phyloP scores from a whole-genome alignment of 2,329 filamentous ascomycete species.

The Fusarium piperis region DNA sequence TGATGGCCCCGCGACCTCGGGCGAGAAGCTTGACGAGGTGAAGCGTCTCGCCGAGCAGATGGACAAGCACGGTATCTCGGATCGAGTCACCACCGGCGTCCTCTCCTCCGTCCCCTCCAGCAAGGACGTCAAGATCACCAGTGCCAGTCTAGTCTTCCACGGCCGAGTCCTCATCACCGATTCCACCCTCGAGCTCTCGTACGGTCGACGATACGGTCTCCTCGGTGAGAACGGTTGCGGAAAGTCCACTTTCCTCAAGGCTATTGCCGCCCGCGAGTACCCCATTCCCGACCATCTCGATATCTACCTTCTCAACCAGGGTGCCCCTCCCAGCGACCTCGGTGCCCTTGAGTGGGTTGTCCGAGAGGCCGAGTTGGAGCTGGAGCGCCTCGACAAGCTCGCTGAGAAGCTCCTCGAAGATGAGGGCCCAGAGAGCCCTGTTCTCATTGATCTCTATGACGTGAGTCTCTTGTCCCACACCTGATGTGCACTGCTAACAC shows the following conservation, averaged over 20 bases:
- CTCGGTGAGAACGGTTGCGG: conserved; percentile 99
- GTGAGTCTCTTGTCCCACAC: conserved; percentile 61
- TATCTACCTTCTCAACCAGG: conserved; percentile 98
- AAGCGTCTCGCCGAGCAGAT: conserved; percentile 91
- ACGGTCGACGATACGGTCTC: conserved; percentile 91
- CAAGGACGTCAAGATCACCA: conserved; percentile 97
- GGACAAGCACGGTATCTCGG: conserved; percentile 95
- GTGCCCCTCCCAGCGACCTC: conserved; percentile 86
- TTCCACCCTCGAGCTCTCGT: conserved; percentile 91
- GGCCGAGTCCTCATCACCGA: conserved; percentile 96
- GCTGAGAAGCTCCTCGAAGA: conserved; percentile 92
- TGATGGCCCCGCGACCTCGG: conserved; percentile 75
- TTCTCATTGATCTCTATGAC: conserved; percentile 95
- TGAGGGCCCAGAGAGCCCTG: conserved; percentile 88
- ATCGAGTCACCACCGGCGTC: conserved; percentile 98
- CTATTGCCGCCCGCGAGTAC: conserved; percentile 92
- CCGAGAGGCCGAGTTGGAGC: conserved; percentile 89
- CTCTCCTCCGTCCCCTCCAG: conserved; percentile 84
- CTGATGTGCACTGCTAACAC: conserved; percentile 25
- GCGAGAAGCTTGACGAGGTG: conserved; percentile 80
- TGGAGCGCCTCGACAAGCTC: conserved; percentile 87
- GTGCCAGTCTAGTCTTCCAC: conserved; percentile 94
- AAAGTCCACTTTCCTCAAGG: conserved; percentile 97
- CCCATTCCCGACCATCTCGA: conserved; percentile 97
- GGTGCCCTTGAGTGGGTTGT: conserved; percentile 98